A percentile compares a stretch with the other conserved stretches of the same genome.
phyloP scores from a whole-genome alignment of 177 flowering plant species.

The Vitis hybrid region DNA sequence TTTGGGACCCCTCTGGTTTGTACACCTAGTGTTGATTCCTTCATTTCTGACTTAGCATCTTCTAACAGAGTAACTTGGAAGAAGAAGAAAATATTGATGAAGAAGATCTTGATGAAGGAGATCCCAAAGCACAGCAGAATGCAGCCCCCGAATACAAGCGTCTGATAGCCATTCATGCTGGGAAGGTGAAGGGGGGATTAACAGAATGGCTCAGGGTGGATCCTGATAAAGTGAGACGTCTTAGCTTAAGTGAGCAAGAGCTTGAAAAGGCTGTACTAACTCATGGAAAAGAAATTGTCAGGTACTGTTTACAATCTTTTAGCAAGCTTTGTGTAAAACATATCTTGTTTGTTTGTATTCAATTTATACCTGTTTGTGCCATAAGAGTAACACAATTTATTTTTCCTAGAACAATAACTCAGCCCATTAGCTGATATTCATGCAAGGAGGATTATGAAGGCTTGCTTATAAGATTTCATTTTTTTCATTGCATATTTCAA shows the following conservation, averaged over 20 bases:
- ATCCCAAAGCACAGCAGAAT: slow-evolving; percentile 25
- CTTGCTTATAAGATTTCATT: no score
- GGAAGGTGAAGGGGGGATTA: slow-evolving; percentile 72
- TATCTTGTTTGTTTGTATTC: neutral
- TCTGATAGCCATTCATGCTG: slow-evolving; percentile 77
- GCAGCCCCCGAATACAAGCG: slow-evolving; percentile 60
- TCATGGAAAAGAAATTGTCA: slow-evolving; percentile 58
- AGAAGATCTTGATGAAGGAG: slow-evolving; percentile 43
- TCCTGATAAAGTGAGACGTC: slow-evolving; percentile 72
- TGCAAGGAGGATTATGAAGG: no score
- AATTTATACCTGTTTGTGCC: no score
- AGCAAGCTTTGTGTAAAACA: neutral
- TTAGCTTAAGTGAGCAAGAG: slow-evolving; percentile 76
- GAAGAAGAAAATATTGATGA: slow-evolving; percentile 38
- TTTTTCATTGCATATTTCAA: neutral
- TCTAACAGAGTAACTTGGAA: slow-evolving; percentile 39
- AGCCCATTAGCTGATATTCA: no score
- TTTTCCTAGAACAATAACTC: no score
- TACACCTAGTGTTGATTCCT: slow-evolving; percentile 1
- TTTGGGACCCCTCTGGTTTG: neutral
- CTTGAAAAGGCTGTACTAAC: slow-evolving; percentile 59
- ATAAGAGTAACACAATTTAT: no score
- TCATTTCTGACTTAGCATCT: neutral
- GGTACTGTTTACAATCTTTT: slow-evolving; percentile 30
- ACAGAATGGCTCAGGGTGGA: slow-evolving; percentile 52